Evolutionary conservation across 176 grass and related monocot genomes (phyloP).

Genomic region (Puya raimondii): DNA sequence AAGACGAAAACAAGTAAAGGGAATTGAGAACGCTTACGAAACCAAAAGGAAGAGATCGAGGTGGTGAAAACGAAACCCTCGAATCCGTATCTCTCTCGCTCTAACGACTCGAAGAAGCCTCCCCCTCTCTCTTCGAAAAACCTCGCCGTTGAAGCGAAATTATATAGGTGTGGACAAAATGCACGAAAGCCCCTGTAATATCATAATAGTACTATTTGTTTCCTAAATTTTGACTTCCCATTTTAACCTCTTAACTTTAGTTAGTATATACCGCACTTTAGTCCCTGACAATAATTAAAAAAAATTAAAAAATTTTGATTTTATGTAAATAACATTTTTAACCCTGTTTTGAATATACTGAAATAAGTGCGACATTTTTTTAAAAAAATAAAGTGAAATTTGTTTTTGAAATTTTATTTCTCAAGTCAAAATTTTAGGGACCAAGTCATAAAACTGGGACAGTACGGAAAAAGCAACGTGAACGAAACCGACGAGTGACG

Average conservation of each 20-base stretch:
- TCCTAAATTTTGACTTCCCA: too few relatives aligned
- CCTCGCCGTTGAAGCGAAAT: constrained; percentile 76
- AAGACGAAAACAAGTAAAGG: neutral
- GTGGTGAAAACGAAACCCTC: constrained; percentile 58
- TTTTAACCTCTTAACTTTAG: too few relatives aligned
- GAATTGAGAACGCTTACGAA: neutral
- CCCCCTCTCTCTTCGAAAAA: constrained; percentile 43
- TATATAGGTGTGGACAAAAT: constrained; percentile 2
- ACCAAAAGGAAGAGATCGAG: constrained; percentile 20
- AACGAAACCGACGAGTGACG: constrained; percentile 33
- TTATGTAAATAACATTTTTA: too few relatives aligned
- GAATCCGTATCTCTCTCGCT: constrained; percentile 15
- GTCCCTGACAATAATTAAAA: too few relatives aligned
- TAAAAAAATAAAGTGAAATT: too few relatives aligned
- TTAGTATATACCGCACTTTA: too few relatives aligned
- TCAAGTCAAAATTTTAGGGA: too few relatives aligned
- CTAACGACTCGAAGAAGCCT: constrained; percentile 31
- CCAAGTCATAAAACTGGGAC: neutral
- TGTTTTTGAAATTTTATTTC: too few relatives aligned
- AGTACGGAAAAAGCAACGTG: constrained; percentile 18
- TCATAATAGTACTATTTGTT: neutral
- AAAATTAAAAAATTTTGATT: too few relatives aligned
- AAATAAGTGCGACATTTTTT: too few relatives aligned
- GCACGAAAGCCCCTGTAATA: neutral
- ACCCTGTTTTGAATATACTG: too few relatives aligned